Conservation (phyloP, 2,329 filamentous ascomycete genomes). For the Aspergillus brasiliensis region DNA sequence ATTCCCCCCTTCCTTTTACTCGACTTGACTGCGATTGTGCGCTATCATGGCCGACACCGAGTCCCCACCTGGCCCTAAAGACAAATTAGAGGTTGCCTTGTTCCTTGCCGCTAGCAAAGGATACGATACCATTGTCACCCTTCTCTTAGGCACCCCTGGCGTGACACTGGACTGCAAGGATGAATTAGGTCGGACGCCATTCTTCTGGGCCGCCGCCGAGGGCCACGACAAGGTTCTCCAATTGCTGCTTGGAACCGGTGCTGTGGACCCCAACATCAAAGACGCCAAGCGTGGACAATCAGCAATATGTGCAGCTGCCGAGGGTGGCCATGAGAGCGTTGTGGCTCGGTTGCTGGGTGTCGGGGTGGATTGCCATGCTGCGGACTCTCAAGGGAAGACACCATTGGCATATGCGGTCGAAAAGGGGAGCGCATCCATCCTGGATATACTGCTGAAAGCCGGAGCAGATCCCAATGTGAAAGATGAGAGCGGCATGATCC, state of each 20-base stretch:
- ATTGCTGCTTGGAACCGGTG: conserved; percentile 22
- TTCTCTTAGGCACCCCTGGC: conserved; percentile 24
- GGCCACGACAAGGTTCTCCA: conserved; percentile 25
- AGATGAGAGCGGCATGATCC: conserved; percentile 17
- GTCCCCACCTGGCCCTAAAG: conserved; percentile 17
- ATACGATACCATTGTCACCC: conserved; percentile 27
- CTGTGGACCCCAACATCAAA: conserved; percentile 15
- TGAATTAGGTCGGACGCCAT: conserved; percentile 21
- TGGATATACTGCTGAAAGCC: conserved; percentile 17
- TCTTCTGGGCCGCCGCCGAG: conserved; percentile 26
- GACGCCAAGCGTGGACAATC: conserved; percentile 17
- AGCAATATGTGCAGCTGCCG: conserved; percentile 21
- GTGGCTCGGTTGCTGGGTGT: conserved; percentile 14
- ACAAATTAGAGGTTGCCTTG: conserved; percentile 27
- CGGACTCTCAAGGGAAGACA: conserved; percentile 19
- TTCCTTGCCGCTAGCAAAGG: conserved; percentile 27
- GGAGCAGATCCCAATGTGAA: conserved; percentile 18
- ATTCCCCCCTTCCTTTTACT: background rate
- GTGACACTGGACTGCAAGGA: conserved; percentile 25
- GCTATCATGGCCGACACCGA: conserved; percentile 10
- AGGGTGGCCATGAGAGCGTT: conserved; percentile 20
- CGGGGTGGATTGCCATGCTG: conserved; percentile 17
- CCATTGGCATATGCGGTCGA: conserved; percentile 22
- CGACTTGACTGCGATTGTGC: background rate
- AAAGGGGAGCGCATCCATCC: conserved; percentile 15